Evolutionary conservation across 2,329 filamentous ascomycete genomes (phyloP).

Genomic region (Blumeriella jaapii): DNA sequence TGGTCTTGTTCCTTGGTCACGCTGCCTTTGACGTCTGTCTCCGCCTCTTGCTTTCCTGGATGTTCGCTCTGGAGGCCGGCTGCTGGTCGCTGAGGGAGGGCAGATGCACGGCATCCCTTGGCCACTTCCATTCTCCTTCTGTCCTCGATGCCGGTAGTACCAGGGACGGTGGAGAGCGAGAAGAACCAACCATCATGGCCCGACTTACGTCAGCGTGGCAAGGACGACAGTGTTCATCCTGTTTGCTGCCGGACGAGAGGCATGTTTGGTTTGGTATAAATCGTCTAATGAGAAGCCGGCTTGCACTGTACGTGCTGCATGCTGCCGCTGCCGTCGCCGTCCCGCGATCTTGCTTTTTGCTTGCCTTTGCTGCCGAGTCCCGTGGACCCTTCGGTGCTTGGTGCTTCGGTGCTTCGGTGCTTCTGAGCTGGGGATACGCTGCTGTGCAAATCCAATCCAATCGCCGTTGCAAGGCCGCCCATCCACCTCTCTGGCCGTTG

Average conservation of each 20-base stretch:
- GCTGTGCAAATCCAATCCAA: too few species aligned
- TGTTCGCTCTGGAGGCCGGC: too few species aligned
- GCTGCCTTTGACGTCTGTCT: too few species aligned
- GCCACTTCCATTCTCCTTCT: too few species aligned
- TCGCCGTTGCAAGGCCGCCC: too few species aligned
- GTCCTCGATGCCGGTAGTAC: too few species aligned
- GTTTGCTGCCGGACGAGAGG: slow-evolving; percentile 6
- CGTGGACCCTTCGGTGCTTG: slow-evolving; percentile 10
- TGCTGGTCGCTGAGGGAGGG: too few species aligned
- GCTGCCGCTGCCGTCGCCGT: slow-evolving; percentile 1
- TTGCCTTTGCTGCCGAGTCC: not conserved
- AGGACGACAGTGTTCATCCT: slow-evolving; percentile 1
- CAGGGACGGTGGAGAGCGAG: not conserved
- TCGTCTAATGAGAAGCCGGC: slow-evolving; percentile 13
- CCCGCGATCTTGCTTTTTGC: not conserved
- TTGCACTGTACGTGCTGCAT: slow-evolving; percentile 3
- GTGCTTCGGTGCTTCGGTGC: too few species aligned
- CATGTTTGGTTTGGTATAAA: not conserved
- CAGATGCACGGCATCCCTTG: slow-evolving; percentile 4
- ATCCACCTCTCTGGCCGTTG: too few species aligned
- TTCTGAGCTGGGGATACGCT: too few species aligned
- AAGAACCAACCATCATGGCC: slow-evolving; percentile 10
- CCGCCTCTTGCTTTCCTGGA: slow-evolving; percentile 1
- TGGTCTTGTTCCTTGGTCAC: not conserved
- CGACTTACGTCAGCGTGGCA: slow-evolving; percentile 15